These are phyloP conservation scores for Echinosophora koreensis DNA, from an alignment of 306 rosid genomes.

Conservation along the genomic window DNA sequence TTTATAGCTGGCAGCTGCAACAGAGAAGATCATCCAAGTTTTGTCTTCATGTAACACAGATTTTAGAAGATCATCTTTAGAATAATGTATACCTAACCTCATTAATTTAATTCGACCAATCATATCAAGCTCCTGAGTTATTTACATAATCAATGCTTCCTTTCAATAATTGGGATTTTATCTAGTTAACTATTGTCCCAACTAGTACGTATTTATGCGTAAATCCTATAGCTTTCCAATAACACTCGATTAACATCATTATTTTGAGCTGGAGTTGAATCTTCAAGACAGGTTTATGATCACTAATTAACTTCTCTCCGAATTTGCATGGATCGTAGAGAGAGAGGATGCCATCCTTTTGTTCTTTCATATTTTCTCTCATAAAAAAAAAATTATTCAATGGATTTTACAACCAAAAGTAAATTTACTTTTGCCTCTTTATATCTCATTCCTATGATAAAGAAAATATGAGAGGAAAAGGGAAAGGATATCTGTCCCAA, in stretches of 20 bases:
- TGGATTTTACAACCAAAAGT: no score
- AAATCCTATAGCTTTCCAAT: background rate
- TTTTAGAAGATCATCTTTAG: constrained; percentile 34
- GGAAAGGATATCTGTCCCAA: no score
- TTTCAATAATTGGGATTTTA: constrained; percentile 11
- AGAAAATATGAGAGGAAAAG: no score
- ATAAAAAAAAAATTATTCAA: no score
- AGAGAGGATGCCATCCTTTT: no score
- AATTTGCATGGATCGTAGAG: background rate
- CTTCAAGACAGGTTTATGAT: background rate
- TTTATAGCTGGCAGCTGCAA: constrained; percentile 39
- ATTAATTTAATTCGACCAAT: constrained; percentile 26
- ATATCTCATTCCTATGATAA: no score
- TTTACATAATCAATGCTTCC: background rate
- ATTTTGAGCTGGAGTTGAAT: background rate
- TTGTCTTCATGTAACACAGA: constrained; percentile 34
- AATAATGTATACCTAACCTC: constrained; percentile 43
- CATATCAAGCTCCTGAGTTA: constrained; percentile 7
- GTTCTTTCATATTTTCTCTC: no score
- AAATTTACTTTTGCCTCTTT: no score
- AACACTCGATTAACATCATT: background rate
- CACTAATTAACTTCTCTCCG: constrained; percentile 13
- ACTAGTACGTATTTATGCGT: background rate
- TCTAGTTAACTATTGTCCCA: background rate
- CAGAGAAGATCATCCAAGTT: constrained; percentile 39